Conservation (phyloP, 257 asterid genomes). For the Solanum bukasovii region DNA sequence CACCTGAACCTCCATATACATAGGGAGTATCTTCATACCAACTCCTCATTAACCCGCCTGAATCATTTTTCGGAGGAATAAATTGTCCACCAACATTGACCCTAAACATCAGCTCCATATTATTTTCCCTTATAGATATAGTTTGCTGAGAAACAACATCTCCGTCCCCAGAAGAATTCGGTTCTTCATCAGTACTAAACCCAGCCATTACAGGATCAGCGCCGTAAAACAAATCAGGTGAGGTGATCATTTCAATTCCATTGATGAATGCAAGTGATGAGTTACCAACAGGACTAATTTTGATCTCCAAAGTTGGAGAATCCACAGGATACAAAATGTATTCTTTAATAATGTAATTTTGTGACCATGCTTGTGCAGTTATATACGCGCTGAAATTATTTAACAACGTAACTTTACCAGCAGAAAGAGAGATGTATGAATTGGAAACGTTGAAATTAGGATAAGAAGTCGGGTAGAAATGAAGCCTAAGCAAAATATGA, state of each 20-base stretch:
- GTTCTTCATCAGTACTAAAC: not conserved
- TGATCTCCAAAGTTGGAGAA: conserved; percentile 31
- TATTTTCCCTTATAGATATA: conserved; percentile 19
- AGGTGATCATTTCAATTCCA: conserved; percentile 60
- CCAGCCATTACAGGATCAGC: conserved; percentile 39
- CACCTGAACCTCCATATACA: conserved; percentile 22
- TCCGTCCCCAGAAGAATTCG: not conserved
- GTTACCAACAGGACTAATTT: conserved; percentile 40
- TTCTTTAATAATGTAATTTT: conserved; percentile 71
- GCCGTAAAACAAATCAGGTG: conserved; percentile 34
- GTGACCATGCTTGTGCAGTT: conserved; percentile 74
- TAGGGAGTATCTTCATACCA: conserved; percentile 88
- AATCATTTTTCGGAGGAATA: conserved; percentile 47
- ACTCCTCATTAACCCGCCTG: conserved; percentile 62
- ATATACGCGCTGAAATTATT: conserved; percentile 62
- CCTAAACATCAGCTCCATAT: conserved; percentile 56
- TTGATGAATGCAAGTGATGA: conserved; percentile 63
- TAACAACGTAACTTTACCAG: conserved; percentile 42
- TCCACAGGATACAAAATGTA: conserved; percentile 38
- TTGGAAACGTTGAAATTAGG: conserved; percentile 47
- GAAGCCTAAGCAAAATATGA: conserved; percentile 54
- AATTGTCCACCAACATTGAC: conserved; percentile 76
- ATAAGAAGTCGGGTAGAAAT: conserved; percentile 75
- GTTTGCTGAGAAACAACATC: conserved; percentile 10
- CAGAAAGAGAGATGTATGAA: conserved; percentile 49